Percentiles rank a stretch among this genome's conserved stretches.
Evolutionary conservation across 371 early-diverging fungal genomes (phyloP).

Genomic region (Dichotomocladium elegans): DNA sequence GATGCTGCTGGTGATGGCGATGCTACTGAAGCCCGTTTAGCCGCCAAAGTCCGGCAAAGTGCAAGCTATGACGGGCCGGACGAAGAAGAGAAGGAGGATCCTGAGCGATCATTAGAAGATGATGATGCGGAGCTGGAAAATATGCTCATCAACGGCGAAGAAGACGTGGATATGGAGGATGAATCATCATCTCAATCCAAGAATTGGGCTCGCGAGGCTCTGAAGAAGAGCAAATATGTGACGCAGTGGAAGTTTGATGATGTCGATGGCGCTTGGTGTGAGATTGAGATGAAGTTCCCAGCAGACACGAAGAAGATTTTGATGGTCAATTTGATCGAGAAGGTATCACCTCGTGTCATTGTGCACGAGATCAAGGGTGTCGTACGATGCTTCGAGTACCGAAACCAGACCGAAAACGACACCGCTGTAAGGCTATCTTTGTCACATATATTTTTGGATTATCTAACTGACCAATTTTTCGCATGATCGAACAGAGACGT

Average conservation of each 20-base stretch:
- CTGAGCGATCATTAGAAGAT: conserved; percentile 44
- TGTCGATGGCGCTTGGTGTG: conserved; percentile 70
- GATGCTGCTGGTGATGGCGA: conserved; percentile 73
- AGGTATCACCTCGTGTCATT: conserved; percentile 61
- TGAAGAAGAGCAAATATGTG: conserved; percentile 59
- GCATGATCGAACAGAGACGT: conserved; percentile 27
- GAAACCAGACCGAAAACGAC: conserved; percentile 77
- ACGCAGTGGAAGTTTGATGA: conserved; percentile 69
- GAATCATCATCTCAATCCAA: conserved; percentile 22
- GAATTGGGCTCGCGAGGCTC: conserved; percentile 16
- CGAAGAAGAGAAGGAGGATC: conserved; percentile 68
- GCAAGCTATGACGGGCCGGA: conserved; percentile 76
- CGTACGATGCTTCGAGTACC: conserved; percentile 69
- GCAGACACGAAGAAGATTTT: conserved; percentile 89
- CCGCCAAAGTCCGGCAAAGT: conserved; percentile 58
- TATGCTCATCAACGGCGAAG: conserved; percentile 47
- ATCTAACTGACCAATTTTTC: too few species aligned
- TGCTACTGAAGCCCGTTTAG: conserved; percentile 60
- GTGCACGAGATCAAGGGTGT: conserved; percentile 89
- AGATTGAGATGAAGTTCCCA: conserved; percentile 79
- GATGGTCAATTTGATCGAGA: conserved; percentile 86
- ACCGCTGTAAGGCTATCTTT: conserved; percentile 56
- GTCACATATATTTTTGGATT: too few species aligned
- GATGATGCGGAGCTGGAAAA: conserved; percentile 55
- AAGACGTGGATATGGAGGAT: conserved; percentile 41